These are phyloP conservation scores for Ulvella scutata DNA, from an alignment of 139 green algal species.

Conservation along the genomic window DNA sequence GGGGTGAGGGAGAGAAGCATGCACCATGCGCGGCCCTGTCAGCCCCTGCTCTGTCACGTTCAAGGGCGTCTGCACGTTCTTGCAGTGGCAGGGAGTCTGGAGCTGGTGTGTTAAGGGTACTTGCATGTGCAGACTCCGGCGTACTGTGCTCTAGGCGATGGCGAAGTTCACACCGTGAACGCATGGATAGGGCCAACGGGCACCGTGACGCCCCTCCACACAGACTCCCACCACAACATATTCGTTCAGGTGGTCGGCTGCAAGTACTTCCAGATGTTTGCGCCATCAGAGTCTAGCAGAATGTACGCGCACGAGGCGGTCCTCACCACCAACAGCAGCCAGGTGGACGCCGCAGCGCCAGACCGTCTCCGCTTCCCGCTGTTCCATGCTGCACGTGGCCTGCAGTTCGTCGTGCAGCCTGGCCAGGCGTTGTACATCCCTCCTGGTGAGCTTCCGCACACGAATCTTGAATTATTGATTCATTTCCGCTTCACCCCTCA, in stretches of 20 bases:
- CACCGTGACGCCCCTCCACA: slow-evolving; percentile 79
- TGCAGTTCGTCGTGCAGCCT: slow-evolving; percentile 50
- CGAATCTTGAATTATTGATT: neutral
- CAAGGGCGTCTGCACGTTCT: too few species aligned
- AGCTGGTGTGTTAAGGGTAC: too few species aligned
- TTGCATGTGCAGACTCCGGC: slow-evolving; percentile 25
- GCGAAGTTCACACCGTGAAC: slow-evolving; percentile 44
- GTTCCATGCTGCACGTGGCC: slow-evolving; percentile 9
- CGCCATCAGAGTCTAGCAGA: slow-evolving; percentile 12
- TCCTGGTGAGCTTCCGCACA: neutral
- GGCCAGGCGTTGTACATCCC: slow-evolving; percentile 86
- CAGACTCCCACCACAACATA: slow-evolving; percentile 81
- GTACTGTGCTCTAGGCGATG: slow-evolving; percentile 59
- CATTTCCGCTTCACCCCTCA: neutral
- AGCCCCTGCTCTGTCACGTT: too few species aligned
- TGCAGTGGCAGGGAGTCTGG: too few species aligned
- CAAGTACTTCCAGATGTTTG: slow-evolving; percentile 90
- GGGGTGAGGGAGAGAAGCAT: too few species aligned
- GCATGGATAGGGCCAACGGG: slow-evolving; percentile 79
- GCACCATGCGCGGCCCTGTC: too few species aligned
- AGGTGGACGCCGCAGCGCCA: slow-evolving; percentile 9
- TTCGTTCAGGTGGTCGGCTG: slow-evolving; percentile 66
- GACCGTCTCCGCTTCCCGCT: slow-evolving; percentile 19
- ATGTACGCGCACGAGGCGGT: slow-evolving; percentile 41
- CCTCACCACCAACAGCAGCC: slow-evolving; percentile 42